These are phyloP conservation scores for Conticribra weissflogii DNA, from an alignment of 108 stramenopile species.

Conservation along the genomic window DNA sequence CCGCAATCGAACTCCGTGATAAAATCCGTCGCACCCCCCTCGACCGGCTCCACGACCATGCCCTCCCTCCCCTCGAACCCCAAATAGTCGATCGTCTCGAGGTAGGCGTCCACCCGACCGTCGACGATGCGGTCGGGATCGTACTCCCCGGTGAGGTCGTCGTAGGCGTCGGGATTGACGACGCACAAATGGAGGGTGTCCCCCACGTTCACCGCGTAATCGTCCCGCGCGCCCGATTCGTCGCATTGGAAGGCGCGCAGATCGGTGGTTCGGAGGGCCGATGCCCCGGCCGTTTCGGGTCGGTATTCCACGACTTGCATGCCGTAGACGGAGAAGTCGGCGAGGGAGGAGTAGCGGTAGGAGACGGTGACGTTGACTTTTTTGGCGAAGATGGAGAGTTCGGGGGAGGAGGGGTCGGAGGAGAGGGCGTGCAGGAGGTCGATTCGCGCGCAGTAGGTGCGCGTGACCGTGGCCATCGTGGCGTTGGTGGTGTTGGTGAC, in stretches of 20 bases:
- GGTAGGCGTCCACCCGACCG: neutral
- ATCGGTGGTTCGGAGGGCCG: too few species aligned
- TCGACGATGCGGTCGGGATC: too few species aligned
- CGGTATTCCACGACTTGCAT: neutral
- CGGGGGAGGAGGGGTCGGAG: neutral
- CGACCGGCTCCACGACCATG: neutral
- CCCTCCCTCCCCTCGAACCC: neutral
- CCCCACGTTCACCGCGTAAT: too few species aligned
- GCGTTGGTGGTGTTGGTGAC: too few species aligned
- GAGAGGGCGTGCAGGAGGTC: neutral
- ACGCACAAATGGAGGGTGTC: too few species aligned
- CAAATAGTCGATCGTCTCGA: neutral
- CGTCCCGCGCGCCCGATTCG: too few species aligned
- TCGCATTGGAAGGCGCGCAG: too few species aligned
- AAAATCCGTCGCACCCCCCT: neutral
- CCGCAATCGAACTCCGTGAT: neutral
- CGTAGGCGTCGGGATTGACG: too few species aligned
- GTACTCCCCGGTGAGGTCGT: too few species aligned
- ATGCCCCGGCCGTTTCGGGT: neutral
- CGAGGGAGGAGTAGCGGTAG: neutral
- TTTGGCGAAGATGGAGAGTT: neutral
- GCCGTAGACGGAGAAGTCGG: neutral
- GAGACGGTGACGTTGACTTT: neutral
- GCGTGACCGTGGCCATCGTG: neutral
- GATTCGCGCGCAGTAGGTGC: neutral